Base-by-base conservation (phyloP, 164 flowering plant species). In the Litsea cubeba region DNA sequence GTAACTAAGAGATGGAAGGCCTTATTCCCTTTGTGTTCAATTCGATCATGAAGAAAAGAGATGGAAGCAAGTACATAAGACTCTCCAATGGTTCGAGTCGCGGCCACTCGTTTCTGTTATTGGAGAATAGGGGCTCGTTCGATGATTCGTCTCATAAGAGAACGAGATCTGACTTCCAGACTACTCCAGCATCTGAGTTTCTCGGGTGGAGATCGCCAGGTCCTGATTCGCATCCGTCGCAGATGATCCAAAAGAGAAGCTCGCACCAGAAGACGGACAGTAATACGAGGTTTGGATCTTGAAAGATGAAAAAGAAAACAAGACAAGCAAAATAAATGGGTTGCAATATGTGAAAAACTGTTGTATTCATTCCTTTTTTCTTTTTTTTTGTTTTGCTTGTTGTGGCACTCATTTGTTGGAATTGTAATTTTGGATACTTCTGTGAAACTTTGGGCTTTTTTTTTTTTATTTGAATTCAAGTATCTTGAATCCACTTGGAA, bases 101-200 rank as follows among this genome's bases (percentile, higher is more conserved):
- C 11, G 77, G 83, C 78, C 78, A 79, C 79, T 82, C 74, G 2
- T 30, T 12, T 46, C 66, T 71, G 68, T 20, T 79, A 3, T 1
- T 14, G 2, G 76, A 67, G 20, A 6, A 2, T 8, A 24, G n/a
- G 2, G 73, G 35, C 12, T 69, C 62, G 17, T 49, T 69, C 3
- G 79, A 78, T 4, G 85, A 83, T 17, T 84, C 85, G 28, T 79
- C 85, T 69, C 87, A 81, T 70, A 71, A 80, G 32, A 74, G 87
- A 40, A 82, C 82, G 8, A 50, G 82, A 24, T 65, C 49, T 3
- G 30, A 28, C 4, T 28, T 3, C 30, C 30, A 28, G 30, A 28
- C 0, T 28, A 2, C 4, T 15, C 22, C 69, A 1, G 8, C n/a
- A 1, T 30, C 69, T 65, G 17, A 30, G 3, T 65, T 65, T 22